Evolutionary conservation across 371 early-diverging fungal species (phyloP), one percentile per base, ranked within the genome.

Genomic region (Syncephalis fuscata): DNA sequence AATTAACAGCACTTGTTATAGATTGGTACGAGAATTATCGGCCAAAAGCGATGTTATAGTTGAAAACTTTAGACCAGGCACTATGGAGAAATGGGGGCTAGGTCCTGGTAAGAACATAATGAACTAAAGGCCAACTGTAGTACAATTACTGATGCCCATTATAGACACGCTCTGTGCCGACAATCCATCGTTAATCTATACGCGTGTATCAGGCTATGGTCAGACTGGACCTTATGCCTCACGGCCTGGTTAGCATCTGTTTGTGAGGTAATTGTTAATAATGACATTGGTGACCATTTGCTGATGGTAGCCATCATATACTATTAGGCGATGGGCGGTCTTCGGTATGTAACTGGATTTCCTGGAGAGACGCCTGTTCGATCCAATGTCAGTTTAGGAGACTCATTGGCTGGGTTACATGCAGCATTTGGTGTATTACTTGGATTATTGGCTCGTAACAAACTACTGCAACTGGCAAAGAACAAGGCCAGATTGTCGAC

Each of bases 41-140:
- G 58, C 64, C 21, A 40, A 65, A 48, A 64, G 61, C 0, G 71
- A 73, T 61, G 72, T 73, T 1, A 49, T 73, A 8, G 64, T 73
- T 26, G 74, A 73, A 44, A 73, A 73, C 48, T 73, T 73, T 51
- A 66, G 68, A 27, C 71, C 71, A 15, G 70, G 68, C 15, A 70
- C 70, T 2, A 70, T 73, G 72, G 74, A 73, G 46, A 73, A 71
- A 54, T 73, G 74, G 74, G 70, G 70, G 3, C 54, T 73, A 36
- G 74, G 74, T 3, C 74, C 74, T 44, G 68, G 66, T 65, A 57
- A 45, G 42, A 8, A 3, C 15, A 26, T n/a, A n/a, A n/a, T n/a
- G n/a, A n/a, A n/a, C n/a, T n/a, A n/a, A n/a, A n/a, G n/a, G n/a
- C n/a, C n/a, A n/a, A n/a, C 27, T 44, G 7, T 9, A 21, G 17